Percentiles rank a stretch among this genome's conserved stretches.
Evolutionary conservation across 1,284 basidiomycete genomes (phyloP).

Genomic region (Volvariella volvacea): DNA sequence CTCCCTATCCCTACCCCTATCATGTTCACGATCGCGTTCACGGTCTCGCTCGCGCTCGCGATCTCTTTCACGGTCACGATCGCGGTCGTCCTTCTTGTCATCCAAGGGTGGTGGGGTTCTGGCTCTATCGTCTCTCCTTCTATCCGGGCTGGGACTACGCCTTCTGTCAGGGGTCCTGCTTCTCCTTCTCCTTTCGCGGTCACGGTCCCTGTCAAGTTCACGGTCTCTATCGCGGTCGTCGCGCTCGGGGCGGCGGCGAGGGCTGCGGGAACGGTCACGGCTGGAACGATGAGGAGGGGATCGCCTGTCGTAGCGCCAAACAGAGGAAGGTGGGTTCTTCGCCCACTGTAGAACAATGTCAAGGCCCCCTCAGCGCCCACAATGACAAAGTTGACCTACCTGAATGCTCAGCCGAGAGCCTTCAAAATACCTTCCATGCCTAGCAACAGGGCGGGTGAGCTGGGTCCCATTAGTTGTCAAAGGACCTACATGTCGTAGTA

Average conservation of each 20-base stretch:
- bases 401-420: constrained; percentile 79
- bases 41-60: constrained; percentile 10
- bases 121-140: constrained; percentile 36
- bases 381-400: constrained; percentile 30
- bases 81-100: constrained; percentile 37
- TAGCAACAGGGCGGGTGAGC: constrained; percentile 25
- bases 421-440: constrained; percentile 83
- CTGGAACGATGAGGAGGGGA: constrained; percentile 44
- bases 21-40: constrained; percentile 27
- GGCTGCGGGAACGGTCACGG: constrained; percentile 35
- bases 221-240: constrained; percentile 25
- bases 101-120: constrained; percentile 42
- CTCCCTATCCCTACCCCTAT: constrained; percentile 14
- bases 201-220: constrained; percentile 15
- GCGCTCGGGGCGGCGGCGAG: constrained; percentile 26
- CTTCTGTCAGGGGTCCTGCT: constrained; percentile 43
- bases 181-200: constrained; percentile 32
- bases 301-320: constrained; percentile 76
- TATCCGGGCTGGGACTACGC: constrained; percentile 43
- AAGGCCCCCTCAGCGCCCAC: constrained; percentile 1
- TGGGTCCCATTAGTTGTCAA: constrained; percentile 3
- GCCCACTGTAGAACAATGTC: constrained; percentile 61
- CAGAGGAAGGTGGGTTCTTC: constrained; percentile 81
- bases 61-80: constrained; percentile 19
- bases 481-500: constrained; percentile 81